These are phyloP conservation scores for Crucibulum laeve DNA, from an alignment of 768 basidiomycete genomes.

Conservation along the genomic window DNA sequence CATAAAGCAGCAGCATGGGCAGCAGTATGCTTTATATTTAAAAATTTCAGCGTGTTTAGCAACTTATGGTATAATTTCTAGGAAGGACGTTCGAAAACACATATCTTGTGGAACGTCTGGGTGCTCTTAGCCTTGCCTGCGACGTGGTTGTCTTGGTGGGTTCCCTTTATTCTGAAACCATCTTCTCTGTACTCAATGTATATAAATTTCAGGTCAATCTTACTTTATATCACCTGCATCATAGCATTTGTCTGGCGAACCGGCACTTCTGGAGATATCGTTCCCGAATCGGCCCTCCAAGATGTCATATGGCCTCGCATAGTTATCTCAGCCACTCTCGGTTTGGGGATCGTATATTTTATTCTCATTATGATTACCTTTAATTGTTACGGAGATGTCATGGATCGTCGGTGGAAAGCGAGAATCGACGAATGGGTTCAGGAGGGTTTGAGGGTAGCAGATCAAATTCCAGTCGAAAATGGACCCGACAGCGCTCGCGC, in stretches of 20 bases:
- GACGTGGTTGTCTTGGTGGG: slow-evolving; percentile 58
- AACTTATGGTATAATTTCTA: slow-evolving; percentile 12
- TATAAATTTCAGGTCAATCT: slow-evolving; percentile 42
- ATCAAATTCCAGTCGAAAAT: too few species aligned
- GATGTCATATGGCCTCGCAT: slow-evolving; percentile 39
- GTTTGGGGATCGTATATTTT: slow-evolving; percentile 50
- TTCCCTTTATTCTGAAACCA: background rate
- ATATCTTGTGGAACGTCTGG: slow-evolving; percentile 60
- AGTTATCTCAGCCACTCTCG: slow-evolving; percentile 42
- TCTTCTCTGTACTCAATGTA: background rate
- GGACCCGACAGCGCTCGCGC: too few species aligned
- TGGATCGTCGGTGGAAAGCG: slow-evolving; percentile 22
- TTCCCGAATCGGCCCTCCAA: slow-evolving; percentile 21
- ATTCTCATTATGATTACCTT: slow-evolving; percentile 47
- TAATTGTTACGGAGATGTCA: slow-evolving; percentile 37
- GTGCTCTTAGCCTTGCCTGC: slow-evolving; percentile 63
- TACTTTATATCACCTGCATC: slow-evolving; percentile 49
- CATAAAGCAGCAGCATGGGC: slow-evolving; percentile 63
- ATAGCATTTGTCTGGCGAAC: slow-evolving; percentile 64
- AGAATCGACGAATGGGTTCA: slow-evolving; percentile 15
- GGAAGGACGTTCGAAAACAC: slow-evolving; percentile 35
- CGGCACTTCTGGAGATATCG: slow-evolving; percentile 28
- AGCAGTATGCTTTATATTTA: slow-evolving; percentile 28
- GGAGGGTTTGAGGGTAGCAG: too few species aligned
- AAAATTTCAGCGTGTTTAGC: background rate